Base-by-base conservation (phyloP, 208 protist species). In the Entamoeba moshkovskii region DNA sequence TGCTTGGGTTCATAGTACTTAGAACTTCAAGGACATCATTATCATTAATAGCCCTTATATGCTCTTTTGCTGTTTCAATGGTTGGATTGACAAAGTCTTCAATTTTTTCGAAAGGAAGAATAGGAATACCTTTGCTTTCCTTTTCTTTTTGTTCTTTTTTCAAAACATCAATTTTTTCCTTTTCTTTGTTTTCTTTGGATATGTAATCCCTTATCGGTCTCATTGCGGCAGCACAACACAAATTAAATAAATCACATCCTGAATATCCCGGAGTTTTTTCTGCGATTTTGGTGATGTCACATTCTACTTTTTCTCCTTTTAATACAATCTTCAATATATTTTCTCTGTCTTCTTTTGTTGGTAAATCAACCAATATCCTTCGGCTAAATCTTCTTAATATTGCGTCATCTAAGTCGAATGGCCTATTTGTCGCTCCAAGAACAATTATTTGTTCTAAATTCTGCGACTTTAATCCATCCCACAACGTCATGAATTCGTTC, bases 401-500 rank as follows among this genome's bases (percentile, higher is more conserved):
- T 1, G 93, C 93, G 38, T 85, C 48, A 93, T 94, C 93, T 1
- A 94, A 38, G 47, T 91, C 38, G 44, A 85, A n/a, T 46, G 33
- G 46, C 5, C 48, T 4, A 66, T 94, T 94, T 91, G 93, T 94
- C 6, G 93, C 93, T 46, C 33, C 93, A 73, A 94, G 38, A 1
- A 85, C 38, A 29, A 91, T 29, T 29, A 94, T 45, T n/a, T 44
- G 92, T 46, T 91, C 48, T 8, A 42, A 2, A 46, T 29, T 59
- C 46, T 73, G 3, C 44, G 52, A 46, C 2, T 42, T 45, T 22
- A 93, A 0, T 44, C 97, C 98, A 93, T 98, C 96, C 59, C 98
- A 96, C 95, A 98, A 97, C 44, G 98, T 94, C 44, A 99, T 96
- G 93, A 99, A 97, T 93, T 99, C 98, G 0, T 97, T 98, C 95